Percentiles rank a stretch among this genome's conserved stretches.
Conservation (phyloP, 805 yeast species). For the Spathaspora sp. region DNA sequence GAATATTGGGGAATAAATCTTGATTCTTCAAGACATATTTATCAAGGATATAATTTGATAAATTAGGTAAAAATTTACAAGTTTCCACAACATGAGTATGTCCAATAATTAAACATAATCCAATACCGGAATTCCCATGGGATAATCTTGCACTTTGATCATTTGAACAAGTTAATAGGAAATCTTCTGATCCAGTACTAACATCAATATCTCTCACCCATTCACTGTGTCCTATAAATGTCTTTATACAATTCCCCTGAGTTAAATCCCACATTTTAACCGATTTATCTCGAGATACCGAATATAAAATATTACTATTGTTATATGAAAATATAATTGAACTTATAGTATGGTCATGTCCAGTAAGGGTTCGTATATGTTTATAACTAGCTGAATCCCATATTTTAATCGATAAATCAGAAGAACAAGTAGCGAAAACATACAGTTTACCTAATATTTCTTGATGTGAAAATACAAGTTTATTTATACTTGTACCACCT, state of each 20-base stretch:
- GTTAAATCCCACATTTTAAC: constrained; percentile 64
- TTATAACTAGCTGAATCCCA: constrained; percentile 61
- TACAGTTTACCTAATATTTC: constrained; percentile 30
- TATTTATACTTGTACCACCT: constrained; percentile 73
- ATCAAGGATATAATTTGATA: constrained; percentile 48
- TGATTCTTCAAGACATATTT: constrained; percentile 30
- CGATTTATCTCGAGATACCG: constrained; percentile 61
- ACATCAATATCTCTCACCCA: constrained; percentile 76
- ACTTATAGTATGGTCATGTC: constrained; percentile 87
- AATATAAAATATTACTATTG: constrained; percentile 47
- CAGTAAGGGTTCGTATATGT: constrained; percentile 61
- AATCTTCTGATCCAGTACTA: constrained; percentile 39
- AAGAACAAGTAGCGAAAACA: constrained; percentile 47
- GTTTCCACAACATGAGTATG: constrained; percentile 84
- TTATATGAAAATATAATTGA: constrained; percentile 49
- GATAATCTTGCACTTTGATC: constrained; percentile 73
- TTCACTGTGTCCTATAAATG: constrained; percentile 77
- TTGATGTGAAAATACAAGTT: constrained; percentile 47
- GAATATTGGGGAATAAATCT: constrained; percentile 29
- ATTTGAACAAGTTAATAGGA: constrained; percentile 68
- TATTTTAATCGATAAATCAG: constrained; percentile 57
- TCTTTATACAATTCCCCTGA: constrained; percentile 63
- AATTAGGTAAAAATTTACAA: constrained; percentile 58
- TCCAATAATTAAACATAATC: constrained; percentile 63
- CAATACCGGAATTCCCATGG: constrained; percentile 63